Conservation (phyloP, 2,329 filamentous ascomycete genomes). For the Neocatenulostroma microsporum region DNA sequence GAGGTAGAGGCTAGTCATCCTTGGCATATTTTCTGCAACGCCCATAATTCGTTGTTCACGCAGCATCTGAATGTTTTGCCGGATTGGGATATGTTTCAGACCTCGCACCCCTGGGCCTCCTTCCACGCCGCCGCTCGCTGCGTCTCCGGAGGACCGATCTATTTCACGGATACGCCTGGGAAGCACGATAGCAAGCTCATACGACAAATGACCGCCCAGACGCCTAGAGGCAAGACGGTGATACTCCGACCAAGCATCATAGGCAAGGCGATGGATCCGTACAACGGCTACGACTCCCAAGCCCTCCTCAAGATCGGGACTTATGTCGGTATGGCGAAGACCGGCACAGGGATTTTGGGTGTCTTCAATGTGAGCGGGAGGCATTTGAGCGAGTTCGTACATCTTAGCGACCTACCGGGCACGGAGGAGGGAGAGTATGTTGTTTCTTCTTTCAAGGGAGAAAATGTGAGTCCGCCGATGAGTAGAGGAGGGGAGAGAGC, state of each 20-base stretch:
- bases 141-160: slow-evolving; percentile 84
- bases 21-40: slow-evolving; percentile 94
- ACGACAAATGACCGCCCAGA: slow-evolving; percentile 69
- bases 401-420: slow-evolving; percentile 66
- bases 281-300: slow-evolving; percentile 66
- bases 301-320: slow-evolving; percentile 68
- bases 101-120: slow-evolving; percentile 59
- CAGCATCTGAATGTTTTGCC: slow-evolving; percentile 80
- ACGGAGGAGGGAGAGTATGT: slow-evolving; percentile 58
- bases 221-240: slow-evolving; percentile 63
- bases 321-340: slow-evolving; percentile 61
- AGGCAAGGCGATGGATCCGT: slow-evolving; percentile 65
- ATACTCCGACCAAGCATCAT: slow-evolving; percentile 71
- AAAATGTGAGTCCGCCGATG: slow-evolving; percentile 51
- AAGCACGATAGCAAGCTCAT: slow-evolving; percentile 70
- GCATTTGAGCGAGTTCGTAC: slow-evolving; percentile 59
- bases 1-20: slow-evolving; percentile 71
- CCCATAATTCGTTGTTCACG: slow-evolving; percentile 76
- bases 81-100: slow-evolving; percentile 74
- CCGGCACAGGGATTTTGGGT: slow-evolving; percentile 69
- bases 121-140: slow-evolving; percentile 89
- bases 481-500: slow-evolving; percentile 30
- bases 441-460: slow-evolving; percentile 62
- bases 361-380: slow-evolving; percentile 71
- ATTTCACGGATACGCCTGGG: slow-evolving; percentile 85